These are phyloP conservation scores for Pharnaceum exiguum DNA, from an alignment of 148 eudicot species.

Conservation along the genomic window DNA sequence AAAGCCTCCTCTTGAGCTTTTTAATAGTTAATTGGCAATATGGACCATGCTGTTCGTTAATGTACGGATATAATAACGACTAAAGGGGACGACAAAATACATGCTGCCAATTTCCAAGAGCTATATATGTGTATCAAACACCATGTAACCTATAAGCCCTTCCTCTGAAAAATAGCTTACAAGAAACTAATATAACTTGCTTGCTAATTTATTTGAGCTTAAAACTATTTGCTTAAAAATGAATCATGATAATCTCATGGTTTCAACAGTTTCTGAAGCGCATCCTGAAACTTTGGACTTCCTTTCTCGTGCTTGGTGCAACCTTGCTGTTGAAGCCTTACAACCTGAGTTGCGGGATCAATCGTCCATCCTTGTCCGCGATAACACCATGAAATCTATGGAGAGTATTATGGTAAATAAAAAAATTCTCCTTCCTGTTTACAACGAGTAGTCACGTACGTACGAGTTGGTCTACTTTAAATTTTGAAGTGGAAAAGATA, in stretches of 20 bases:
- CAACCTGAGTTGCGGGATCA: constrained; percentile 37
- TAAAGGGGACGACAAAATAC: constrained; percentile 24
- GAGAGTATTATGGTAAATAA: no score
- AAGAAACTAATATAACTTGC: constrained; percentile 2
- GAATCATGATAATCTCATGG: constrained; percentile 44
- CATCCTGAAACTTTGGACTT: constrained; percentile 95
- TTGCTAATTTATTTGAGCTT: constrained; percentile 5
- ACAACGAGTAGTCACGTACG: no score
- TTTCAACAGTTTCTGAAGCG: constrained; percentile 53
- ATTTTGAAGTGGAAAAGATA: background rate
- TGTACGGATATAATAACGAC: constrained; percentile 19
- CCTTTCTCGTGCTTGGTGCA: constrained; percentile 86
- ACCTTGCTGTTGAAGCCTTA: constrained; percentile 75
- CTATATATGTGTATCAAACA: background rate
- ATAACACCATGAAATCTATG: constrained; percentile 20
- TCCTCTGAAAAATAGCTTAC: background rate
- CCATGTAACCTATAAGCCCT: background rate
- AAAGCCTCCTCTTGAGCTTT: constrained; percentile 12
- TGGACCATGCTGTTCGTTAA: constrained; percentile 22
- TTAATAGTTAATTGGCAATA: constrained; percentile 11
- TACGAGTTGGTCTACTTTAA: no score
- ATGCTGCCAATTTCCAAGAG: background rate
- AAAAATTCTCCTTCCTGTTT: no score
- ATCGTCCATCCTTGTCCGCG: constrained; percentile 35
- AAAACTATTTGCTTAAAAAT: constrained; percentile 15